phyloP scores from a whole-genome alignment of 129 eudicot species.

The Artemisia argyi region DNA sequence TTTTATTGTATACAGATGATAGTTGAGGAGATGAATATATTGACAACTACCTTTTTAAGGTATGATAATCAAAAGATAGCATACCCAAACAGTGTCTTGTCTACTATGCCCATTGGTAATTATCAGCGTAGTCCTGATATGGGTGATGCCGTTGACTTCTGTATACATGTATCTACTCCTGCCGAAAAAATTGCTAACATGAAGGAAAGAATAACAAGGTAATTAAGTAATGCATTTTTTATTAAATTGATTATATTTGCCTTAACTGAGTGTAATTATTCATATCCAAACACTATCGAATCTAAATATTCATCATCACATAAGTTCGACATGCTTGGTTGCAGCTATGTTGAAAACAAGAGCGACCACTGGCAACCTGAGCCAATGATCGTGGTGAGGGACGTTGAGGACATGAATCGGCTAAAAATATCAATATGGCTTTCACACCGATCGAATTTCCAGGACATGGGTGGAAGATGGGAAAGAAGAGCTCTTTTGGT shows the following conservation, averaged over 20 bases:
- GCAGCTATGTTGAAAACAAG: constrained; percentile 48
- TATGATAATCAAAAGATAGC: constrained; percentile 46
- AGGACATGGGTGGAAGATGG: constrained; percentile 65
- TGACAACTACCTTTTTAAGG: constrained; percentile 51
- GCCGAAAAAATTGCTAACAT: constrained; percentile 39
- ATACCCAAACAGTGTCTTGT: constrained; percentile 47
- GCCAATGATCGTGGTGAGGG: constrained; percentile 41
- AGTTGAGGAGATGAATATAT: constrained; percentile 60
- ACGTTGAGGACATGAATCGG: constrained; percentile 46
- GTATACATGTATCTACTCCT: constrained; percentile 50
- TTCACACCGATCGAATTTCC: constrained; percentile 50
- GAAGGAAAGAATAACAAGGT: constrained; percentile 45
- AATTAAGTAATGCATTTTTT: not conserved
- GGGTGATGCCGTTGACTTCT: constrained; percentile 57
- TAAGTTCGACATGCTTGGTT: not conserved
- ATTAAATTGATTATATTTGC: not conserved
- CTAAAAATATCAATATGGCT: constrained; percentile 48
- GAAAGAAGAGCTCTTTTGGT: constrained; percentile 48
- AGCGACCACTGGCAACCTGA: constrained; percentile 54
- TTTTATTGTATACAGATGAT: constrained; percentile 37
- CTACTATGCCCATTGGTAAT: constrained; percentile 47
- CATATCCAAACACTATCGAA: not conserved
- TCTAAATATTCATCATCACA: not conserved
- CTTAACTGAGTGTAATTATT: not conserved
- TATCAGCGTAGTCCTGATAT: constrained; percentile 60